Conservation (phyloP, 768 basidiomycete species). For the Pisolithus orientalis region DNA sequence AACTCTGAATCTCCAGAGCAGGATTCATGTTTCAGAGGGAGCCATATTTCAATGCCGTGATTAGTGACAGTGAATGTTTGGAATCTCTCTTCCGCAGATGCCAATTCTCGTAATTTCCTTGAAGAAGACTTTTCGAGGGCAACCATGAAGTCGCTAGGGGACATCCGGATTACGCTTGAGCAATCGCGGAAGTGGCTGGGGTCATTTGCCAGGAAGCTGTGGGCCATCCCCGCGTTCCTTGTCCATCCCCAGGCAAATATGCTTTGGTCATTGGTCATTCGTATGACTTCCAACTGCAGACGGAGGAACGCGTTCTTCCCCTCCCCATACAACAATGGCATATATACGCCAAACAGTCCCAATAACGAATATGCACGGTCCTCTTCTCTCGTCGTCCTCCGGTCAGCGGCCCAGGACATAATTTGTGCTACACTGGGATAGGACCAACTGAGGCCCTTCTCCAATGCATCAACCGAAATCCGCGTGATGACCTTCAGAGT, state of each 20-base stretch:
- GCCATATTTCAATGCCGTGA: background rate
- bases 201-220: background rate
- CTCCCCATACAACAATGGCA: too few species aligned
- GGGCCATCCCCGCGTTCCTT: background rate
- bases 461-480: background rate
- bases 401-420: conserved; percentile 13
- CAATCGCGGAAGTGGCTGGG: background rate
- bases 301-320: too few species aligned
- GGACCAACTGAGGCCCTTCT: background rate
- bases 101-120: background rate
- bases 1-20: background rate
- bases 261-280: conserved; percentile 5
- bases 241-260: conserved; percentile 7
- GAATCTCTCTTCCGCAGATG: background rate
- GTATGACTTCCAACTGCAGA: too few species aligned
- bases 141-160: background rate
- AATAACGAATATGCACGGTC: conserved; percentile 5
- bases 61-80: background rate
- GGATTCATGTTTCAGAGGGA: background rate
- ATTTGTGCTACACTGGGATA: conserved; percentile 1
- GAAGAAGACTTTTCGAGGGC: background rate
- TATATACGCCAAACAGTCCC: too few species aligned
- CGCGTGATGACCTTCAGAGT: background rate
- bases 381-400: conserved; percentile 12
- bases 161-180: background rate